Percentiles rank a stretch among this genome's conserved stretches.
Conservation (phyloP, 2,329 filamentous ascomycete species). For the Myriangium duriaei region DNA sequence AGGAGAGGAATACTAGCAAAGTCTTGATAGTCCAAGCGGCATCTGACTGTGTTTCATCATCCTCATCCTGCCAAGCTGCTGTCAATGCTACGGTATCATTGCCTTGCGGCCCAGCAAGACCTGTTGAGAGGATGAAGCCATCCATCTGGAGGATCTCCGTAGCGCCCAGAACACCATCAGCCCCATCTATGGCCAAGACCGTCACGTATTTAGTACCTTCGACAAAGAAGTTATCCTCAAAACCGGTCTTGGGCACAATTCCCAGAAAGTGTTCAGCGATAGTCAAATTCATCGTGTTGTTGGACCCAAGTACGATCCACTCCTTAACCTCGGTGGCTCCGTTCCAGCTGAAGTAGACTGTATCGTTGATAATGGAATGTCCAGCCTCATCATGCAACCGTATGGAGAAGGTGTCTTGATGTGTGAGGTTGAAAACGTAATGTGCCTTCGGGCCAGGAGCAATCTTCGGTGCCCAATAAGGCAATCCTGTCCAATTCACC, state of each 20-base stretch:
- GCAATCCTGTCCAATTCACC: conserved; percentile 3
- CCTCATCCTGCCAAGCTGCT: too few relatives aligned
- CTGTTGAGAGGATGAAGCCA: neutral
- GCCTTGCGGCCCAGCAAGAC: neutral
- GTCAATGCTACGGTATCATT: neutral
- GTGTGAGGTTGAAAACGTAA: neutral
- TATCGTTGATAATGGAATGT: conserved; percentile 6
- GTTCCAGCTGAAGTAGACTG: conserved; percentile 41
- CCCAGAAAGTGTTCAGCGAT: conserved; percentile 1
- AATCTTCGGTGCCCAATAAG: conserved; percentile 3
- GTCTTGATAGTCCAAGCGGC: too few relatives aligned
- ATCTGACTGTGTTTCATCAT: too few relatives aligned
- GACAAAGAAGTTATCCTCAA: conserved; percentile 4
- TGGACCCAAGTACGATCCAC: conserved; percentile 9
- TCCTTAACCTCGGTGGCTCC: conserved; percentile 32
- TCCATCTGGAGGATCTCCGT: conserved; percentile 2
- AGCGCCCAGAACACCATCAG: neutral
- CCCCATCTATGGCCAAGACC: neutral
- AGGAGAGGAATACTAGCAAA: too few relatives aligned
- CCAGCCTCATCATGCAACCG: neutral
- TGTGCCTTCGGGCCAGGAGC: neutral
- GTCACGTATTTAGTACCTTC: conserved; percentile 1
- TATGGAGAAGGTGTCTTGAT: neutral
- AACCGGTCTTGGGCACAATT: conserved; percentile 4
- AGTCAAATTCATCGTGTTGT: neutral